phyloP scores from a whole-genome alignment of 2,329 filamentous ascomycete genomes.

The Exophiala spinifera region DNA sequence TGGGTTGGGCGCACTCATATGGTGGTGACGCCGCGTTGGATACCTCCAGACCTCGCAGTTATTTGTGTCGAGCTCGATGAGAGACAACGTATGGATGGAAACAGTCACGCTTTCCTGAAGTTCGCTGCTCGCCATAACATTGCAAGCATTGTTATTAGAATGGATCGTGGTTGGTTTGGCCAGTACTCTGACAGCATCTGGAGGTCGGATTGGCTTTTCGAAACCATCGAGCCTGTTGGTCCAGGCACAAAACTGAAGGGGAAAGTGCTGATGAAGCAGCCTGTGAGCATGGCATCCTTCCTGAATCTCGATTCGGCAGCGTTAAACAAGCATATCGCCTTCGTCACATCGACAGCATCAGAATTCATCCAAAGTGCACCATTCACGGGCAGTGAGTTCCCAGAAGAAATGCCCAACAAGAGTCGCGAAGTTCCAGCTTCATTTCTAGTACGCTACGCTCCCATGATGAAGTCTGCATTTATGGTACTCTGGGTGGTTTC shows the following conservation, averaged over 20 bases:
- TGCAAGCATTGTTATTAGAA: slow-evolving; percentile 44
- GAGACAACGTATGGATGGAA: slow-evolving; percentile 27
- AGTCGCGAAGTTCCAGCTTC: background rate
- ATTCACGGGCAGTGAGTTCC: background rate
- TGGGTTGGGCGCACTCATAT: slow-evolving; percentile 39
- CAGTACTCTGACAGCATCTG: slow-evolving; percentile 21
- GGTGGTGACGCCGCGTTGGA: slow-evolving; percentile 43
- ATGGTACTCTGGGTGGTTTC: slow-evolving; percentile 11
- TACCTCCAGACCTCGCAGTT: slow-evolving; percentile 45
- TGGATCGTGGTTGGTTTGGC: slow-evolving; percentile 41
- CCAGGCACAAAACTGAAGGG: too few species aligned
- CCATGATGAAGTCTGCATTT: slow-evolving; percentile 7
- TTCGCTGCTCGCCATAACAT: slow-evolving; percentile 45
- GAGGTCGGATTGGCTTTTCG: slow-evolving; percentile 38
- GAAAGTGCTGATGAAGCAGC: slow-evolving; percentile 34
- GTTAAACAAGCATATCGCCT: slow-evolving; percentile 47
- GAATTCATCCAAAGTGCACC: background rate
- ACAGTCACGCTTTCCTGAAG: slow-evolving; percentile 30
- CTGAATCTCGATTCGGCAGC: slow-evolving; percentile 46
- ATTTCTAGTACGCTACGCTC: background rate
- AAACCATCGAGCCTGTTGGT: slow-evolving; percentile 38
- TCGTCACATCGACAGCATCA: slow-evolving; percentile 29
- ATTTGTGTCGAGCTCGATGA: slow-evolving; percentile 38
- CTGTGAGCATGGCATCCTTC: slow-evolving; percentile 48
- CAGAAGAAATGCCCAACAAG: background rate